A percentile compares a stretch with the other conserved stretches of the same genome.
These are phyloP conservation scores for Beta macrorhiza DNA, from an alignment of 179 eudicot genomes.

Conservation along the genomic window DNA sequence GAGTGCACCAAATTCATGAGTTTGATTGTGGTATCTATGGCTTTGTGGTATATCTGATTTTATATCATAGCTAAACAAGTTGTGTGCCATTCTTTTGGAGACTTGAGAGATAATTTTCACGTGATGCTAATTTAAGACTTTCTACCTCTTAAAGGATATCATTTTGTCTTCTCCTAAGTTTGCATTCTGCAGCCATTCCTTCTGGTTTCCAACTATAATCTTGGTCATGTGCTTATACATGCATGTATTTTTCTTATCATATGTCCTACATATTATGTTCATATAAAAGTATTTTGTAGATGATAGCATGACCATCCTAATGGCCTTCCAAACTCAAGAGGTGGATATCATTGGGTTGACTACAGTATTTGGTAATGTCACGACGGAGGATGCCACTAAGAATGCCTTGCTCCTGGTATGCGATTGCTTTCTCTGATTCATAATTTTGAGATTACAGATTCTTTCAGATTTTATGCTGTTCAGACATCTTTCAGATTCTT, in stretches of 20 bases:
- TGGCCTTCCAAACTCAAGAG: slow-evolving; percentile 87
- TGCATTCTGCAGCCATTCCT: background rate
- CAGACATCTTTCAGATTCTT: background rate
- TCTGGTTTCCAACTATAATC: background rate
- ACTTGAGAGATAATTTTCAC: background rate
- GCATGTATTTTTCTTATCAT: background rate
- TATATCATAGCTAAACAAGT: background rate
- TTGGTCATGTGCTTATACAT: background rate
- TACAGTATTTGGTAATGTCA: slow-evolving; percentile 82
- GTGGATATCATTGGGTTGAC: slow-evolving; percentile 83
- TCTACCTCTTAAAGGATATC: background rate
- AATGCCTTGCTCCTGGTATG: slow-evolving; percentile 85
- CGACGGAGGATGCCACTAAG: slow-evolving; percentile 66
- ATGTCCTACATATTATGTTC: background rate
- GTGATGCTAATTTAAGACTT: background rate
- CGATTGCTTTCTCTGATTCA: slow-evolving; percentile 18
- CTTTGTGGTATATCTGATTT: background rate
- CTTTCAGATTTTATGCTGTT: background rate
- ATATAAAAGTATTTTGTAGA: slow-evolving; percentile 40
- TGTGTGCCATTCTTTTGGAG: background rate
- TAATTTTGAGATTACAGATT: no score
- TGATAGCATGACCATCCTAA: slow-evolving; percentile 87
- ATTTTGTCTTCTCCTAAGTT: background rate
- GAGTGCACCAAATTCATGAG: slow-evolving; percentile 2
- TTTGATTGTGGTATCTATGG: background rate